Base-by-base conservation (phyloP, 2,329 filamentous ascomycete genomes). In the Pyrenophora tritici-repentis region DNA sequence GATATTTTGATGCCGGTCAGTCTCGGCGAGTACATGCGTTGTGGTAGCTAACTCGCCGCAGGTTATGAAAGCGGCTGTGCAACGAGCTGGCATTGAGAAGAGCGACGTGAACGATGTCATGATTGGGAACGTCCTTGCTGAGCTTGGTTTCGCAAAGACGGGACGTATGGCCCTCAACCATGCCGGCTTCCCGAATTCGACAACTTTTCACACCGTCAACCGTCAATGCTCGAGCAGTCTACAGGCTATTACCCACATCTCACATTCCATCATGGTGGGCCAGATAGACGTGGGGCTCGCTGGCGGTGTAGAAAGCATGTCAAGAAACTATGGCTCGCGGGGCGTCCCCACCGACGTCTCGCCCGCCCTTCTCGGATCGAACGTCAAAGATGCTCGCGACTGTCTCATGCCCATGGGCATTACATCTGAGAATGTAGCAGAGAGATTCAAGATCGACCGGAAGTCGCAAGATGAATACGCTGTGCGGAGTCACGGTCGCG, bases 321-420 rank as follows among this genome's bases (percentile, higher is more conserved):
- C 86, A 58, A 79, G 88, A 61, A 96, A 96, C 76, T 96, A 96
- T 75, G 90, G 86, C 13, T 77, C 81, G n/a, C 85, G 85, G 52
- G 88, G 87, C 41, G 87, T 91, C 67, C 77, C 82, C 12, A 80
- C 89, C 18, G 84, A 86, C 31, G 75, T 84, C 54, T 86, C 89
- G 6, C 93, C 96, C 74, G 86, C 91, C 72, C 85, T 88, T 55
- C 83, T 86, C 48, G 84, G 96, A 49, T 79, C 89, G 38, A 74
- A 77, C 55, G 87, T 83, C 76, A 88, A 91, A 71, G 90, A 97
- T 71, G 84, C 91, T 0, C 77, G 78, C 36, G 92, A 97, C 77
- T 94, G 91, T 80, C 83, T 92, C 82, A 85, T 91, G 81, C 89
- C 93, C 55, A 99, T 99, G 94, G 93, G 94, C n/a, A 94, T 96